Evolutionary conservation across 2,329 filamentous ascomycete genomes (phyloP).

Genomic region (Thermomyces lanuginosus): DNA sequence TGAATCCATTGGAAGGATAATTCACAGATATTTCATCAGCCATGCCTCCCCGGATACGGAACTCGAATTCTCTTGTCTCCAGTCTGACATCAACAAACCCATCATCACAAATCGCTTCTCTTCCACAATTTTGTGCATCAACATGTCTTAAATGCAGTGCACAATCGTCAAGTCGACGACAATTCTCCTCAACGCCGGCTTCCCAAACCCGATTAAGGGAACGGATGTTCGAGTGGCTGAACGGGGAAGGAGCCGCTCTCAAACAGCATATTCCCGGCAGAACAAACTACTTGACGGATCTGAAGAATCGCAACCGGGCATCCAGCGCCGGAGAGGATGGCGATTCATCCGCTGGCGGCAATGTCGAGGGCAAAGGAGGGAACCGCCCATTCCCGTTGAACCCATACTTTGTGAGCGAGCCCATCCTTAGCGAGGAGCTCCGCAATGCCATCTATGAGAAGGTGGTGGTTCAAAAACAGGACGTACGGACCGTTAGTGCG

Average conservation of each 20-base stretch:
- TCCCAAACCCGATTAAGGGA: conserved; percentile 35
- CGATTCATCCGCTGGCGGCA: conserved; percentile 1
- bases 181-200: conserved; percentile 19
- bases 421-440: conserved; percentile 56
- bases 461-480: conserved; percentile 48
- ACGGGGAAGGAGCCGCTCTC: conserved; percentile 18
- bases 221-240: conserved; percentile 44
- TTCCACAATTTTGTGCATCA: conserved; percentile 7
- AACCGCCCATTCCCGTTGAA: conserved; percentile 59
- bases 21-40: conserved; percentile 7
- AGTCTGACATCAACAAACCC: conserved; percentile 11
- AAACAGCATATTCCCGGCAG: conserved; percentile 17
- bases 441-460: conserved; percentile 57
- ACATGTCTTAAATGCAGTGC: conserved; percentile 6
- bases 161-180: conserved; percentile 11
- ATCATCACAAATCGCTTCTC: conserved; percentile 12
- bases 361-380: too few species aligned
- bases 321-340: too few species aligned
- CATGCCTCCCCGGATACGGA: conserved; percentile 27
- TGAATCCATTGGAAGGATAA: too few species aligned
- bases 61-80: conserved; percentile 14
- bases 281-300: conserved; percentile 17
- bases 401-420: conserved; percentile 49
- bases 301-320: conserved; percentile 8
- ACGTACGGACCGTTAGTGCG: conserved; percentile 60